A percentile compares a stretch with the other conserved stretches of the same genome.
phyloP scores from a whole-genome alignment of 2,329 filamentous ascomycete genomes.

The Alternaria rosae region DNA sequence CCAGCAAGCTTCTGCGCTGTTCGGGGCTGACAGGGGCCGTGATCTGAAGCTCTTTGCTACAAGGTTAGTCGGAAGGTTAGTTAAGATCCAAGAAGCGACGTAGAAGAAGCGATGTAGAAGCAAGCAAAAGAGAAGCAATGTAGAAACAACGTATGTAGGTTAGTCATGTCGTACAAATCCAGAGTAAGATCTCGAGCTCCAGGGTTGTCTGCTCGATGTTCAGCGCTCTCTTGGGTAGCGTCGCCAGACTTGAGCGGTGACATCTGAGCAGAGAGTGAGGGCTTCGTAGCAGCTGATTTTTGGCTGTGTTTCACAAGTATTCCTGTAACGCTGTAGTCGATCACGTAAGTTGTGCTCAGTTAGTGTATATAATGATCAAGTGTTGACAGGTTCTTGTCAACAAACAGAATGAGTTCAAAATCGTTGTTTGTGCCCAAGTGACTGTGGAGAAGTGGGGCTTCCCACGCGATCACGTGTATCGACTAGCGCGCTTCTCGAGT shows the following conservation, averaged over 20 bases:
- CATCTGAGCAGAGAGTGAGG: not conserved
- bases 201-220: not conserved
- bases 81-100: not conserved
- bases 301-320: not conserved
- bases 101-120: not conserved
- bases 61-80: not conserved
- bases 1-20: not conserved
- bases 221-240: not conserved
- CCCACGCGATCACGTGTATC: conserved; percentile 20
- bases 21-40: not conserved
- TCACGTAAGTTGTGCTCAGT: not conserved
- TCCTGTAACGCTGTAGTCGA: too few relatives aligned
- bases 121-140: not conserved
- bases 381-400: not conserved
- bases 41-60: not conserved
- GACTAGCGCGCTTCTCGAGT: conserved; percentile 21
- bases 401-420: not conserved
- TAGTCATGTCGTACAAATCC: not conserved
- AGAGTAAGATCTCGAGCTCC: not conserved
- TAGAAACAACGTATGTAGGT: not conserved
- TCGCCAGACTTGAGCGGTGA: not conserved
- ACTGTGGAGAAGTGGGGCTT: conserved; percentile 9
- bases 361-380: not conserved
- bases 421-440: not conserved
- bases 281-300: not conserved